These are phyloP conservation scores for Trichosporon sp. DNA, from an alignment of 1,284 basidiomycete genomes.

Conservation along the genomic window DNA sequence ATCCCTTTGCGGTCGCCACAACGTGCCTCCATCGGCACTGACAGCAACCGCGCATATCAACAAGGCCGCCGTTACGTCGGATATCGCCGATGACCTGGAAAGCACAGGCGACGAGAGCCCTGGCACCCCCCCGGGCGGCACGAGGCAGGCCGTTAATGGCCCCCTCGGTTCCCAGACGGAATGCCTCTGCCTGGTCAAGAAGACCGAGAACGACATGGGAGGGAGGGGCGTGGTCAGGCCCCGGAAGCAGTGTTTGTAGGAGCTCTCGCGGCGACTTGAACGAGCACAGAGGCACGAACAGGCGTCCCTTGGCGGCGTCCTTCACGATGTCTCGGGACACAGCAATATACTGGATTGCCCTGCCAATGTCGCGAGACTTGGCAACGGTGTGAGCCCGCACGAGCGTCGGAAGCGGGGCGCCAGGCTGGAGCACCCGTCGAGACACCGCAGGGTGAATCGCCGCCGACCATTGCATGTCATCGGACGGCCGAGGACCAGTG, in stretches of 20 bases:
- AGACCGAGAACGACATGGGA: conserved; percentile 9
- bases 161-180: conserved; percentile 24
- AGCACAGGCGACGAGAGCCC: conserved; percentile 40
- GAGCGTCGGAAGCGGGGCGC: conserved; percentile 4
- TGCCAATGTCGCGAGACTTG: conserved; percentile 47
- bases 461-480: conserved; percentile 15
- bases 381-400: conserved; percentile 7
- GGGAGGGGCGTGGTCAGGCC: conserved; percentile 5
- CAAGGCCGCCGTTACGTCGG: neutral
- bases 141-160: conserved; percentile 43
- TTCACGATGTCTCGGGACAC: conserved; percentile 49
- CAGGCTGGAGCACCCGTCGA: neutral
- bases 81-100: neutral
- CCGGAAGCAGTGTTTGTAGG: conserved; percentile 11
- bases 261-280: conserved; percentile 27
- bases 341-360: conserved; percentile 50
- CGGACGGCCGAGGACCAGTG: conserved; percentile 12
- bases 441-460: neutral
- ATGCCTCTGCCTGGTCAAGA: conserved; percentile 29
- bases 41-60: neutral
- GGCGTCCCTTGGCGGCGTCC: conserved; percentile 45
- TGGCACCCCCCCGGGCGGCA: conserved; percentile 39
- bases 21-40: neutral
- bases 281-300: conserved; percentile 48
- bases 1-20: neutral